Conservation (phyloP, 192 early-diverging fungal genomes). For the Mortierella hygrophila region DNA sequence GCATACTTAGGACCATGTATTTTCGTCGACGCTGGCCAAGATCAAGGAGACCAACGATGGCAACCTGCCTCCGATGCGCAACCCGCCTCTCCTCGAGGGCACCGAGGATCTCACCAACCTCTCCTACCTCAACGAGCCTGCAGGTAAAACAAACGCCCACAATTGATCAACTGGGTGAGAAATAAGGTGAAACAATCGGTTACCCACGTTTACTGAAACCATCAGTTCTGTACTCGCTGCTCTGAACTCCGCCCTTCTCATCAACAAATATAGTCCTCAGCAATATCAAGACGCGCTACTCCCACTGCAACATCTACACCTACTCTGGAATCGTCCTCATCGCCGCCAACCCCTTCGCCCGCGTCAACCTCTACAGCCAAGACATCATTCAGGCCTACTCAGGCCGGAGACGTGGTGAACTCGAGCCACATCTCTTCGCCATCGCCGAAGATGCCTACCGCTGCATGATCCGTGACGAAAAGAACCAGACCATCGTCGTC, state of each 20-base stretch:
- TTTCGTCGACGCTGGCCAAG: conserved; percentile 79
- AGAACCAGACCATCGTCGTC: conserved; percentile 98
- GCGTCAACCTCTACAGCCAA: conserved; percentile 90
- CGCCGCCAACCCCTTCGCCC: conserved; percentile 95
- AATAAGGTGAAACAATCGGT: not conserved
- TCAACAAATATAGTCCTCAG: conserved; percentile 77
- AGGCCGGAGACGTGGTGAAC: conserved; percentile 91
- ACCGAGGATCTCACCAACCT: conserved; percentile 94
- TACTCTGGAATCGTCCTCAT: conserved; percentile 99
- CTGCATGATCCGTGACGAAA: conserved; percentile 91
- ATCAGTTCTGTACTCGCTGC: conserved; percentile 6
- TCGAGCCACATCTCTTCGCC: conserved; percentile 99
- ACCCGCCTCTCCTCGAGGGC: conserved; percentile 90
- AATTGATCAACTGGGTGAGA: not conserved
- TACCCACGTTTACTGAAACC: not conserved
- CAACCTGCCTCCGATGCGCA: conserved; percentile 91
- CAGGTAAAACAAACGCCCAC: conserved; percentile 44
- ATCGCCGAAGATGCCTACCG: conserved; percentile 99
- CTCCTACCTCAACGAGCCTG: conserved; percentile 96
- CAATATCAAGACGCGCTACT: conserved; percentile 91
- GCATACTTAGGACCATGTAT: conserved; percentile 71
- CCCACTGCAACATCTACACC: conserved; percentile 96
- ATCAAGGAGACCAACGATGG: conserved; percentile 74
- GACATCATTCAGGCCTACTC: conserved; percentile 95
- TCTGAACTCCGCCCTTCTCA: not conserved